Conservation (phyloP, 2,329 filamentous ascomycete species). For the Diaporthe sp. region DNA sequence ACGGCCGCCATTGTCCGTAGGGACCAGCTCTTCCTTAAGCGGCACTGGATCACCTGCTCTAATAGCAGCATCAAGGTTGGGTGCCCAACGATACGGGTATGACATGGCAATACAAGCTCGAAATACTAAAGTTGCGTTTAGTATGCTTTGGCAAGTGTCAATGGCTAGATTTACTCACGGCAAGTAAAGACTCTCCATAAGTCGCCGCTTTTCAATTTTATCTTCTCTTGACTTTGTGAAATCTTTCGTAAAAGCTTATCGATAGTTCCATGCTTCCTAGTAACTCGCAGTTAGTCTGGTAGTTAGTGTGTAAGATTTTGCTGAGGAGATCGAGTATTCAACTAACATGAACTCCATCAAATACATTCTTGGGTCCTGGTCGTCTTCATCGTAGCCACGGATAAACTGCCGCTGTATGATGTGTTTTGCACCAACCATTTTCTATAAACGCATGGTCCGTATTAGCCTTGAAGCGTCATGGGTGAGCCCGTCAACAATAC, state of each 20-base stretch:
- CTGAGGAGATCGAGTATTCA: neutral
- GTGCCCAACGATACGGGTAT: neutral
- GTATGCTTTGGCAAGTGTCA: neutral
- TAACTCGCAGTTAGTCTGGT: neutral
- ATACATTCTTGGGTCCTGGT: neutral
- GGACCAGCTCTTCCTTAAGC: neutral
- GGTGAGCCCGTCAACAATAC: neutral
- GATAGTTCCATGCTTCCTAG: conserved; percentile 2
- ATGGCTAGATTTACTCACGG: neutral
- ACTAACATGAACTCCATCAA: conserved; percentile 18
- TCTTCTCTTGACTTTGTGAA: neutral
- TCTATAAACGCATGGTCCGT: neutral
- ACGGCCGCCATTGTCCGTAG: neutral
- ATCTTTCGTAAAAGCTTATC: conserved; percentile 5
- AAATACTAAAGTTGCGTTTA: neutral
- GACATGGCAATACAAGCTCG: conserved; percentile 15
- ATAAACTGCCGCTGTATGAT: conserved; percentile 16
- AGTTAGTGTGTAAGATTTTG: too few relatives aligned
- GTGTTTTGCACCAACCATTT: neutral
- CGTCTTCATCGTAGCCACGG: neutral
- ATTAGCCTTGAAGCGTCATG: neutral
- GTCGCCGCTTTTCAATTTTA: conserved; percentile 2
- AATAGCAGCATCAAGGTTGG: neutral
- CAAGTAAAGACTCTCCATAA: neutral
- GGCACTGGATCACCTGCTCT: neutral